Percentiles rank a stretch among this genome's conserved stretches.
Evolutionary conservation across 371 early-diverging fungal genomes (phyloP).

Genomic region (Apophysomyces trapeziformis): DNA sequence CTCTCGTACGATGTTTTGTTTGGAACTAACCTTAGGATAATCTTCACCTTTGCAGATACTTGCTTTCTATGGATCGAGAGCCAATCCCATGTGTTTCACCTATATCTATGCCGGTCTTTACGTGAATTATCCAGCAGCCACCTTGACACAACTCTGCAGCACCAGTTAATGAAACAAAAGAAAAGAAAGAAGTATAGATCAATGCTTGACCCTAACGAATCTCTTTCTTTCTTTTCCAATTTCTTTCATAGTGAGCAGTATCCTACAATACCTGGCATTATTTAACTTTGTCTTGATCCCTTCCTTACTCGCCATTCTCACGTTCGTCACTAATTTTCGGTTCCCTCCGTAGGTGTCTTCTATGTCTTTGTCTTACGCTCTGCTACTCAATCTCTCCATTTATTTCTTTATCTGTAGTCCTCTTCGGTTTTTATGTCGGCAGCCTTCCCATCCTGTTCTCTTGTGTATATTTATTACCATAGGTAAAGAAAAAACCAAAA

Average conservation of each 20-base stretch:
- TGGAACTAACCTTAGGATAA: too few species aligned
- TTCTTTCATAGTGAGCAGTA: slow-evolving; percentile 17
- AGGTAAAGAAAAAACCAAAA: slow-evolving; percentile 27
- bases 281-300: slow-evolving; percentile 47
- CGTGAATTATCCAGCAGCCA: slow-evolving; percentile 33
- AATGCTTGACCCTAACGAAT: not conserved
- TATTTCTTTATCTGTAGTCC: slow-evolving; percentile 28
- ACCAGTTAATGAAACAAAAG: slow-evolving; percentile 15
- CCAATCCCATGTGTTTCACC: slow-evolving; percentile 48
- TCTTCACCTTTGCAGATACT: slow-evolving; percentile 22
- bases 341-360: slow-evolving; percentile 44
- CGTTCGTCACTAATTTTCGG: slow-evolving; percentile 25
- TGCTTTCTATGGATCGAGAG: slow-evolving; percentile 46
- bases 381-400: not conserved
- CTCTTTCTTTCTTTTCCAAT: not conserved
- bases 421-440: slow-evolving; percentile 47
- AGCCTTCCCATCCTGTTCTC: slow-evolving; percentile 44
- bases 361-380: not conserved
- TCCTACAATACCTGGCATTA: slow-evolving; percentile 44
- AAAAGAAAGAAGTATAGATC: not conserved
- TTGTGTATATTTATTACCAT: slow-evolving; percentile 48
- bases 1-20: not conserved
- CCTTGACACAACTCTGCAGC: slow-evolving; percentile 31
- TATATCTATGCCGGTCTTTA: slow-evolving; percentile 53
- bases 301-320: slow-evolving; percentile 37